Base-by-base conservation (phyloP, 202 grass and related monocot genomes). In the Schoenoplectus triqueter region DNA sequence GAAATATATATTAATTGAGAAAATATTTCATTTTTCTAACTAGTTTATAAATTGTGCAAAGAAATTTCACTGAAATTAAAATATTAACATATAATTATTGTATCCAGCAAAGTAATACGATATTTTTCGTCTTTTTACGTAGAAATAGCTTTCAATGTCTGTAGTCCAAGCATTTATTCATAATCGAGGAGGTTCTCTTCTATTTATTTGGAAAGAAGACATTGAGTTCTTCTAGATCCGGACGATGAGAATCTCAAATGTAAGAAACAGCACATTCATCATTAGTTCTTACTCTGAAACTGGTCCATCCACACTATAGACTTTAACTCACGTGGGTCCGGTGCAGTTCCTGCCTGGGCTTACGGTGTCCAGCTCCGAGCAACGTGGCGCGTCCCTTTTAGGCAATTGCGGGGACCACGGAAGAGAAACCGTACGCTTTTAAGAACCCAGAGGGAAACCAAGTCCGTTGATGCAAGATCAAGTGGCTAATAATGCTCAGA, bases 211-310 rank as follows among this genome's bases (percentile, higher is more conserved):
- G 5, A 5, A 40, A 17, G 10, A 70, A 55, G 31, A 65, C 81
- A 83, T 83, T 48, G 46, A 65, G 64, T 81, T 70, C 21, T 21
- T 48, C 11, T 0, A 39, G n/a, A 46, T 19, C 50, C 80, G 21
- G 64, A 50, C 81, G 46, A 65, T 83, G 81, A 31, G 81, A 83
- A 70, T 83, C 81, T 47, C 47, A 83, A 69, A 69, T 62, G 77
- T 60, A 56, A 77, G 67, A 85, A 85, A 48, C 60, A 6, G 54
- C 83, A 60, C 50, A 85, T 62, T 74, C 49, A 14, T 77, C 54
- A 42, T 10, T 66, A 77, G 5, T 48, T 84, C 17, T 13, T 48
- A 47, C 54, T 56, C 39, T 57, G 13, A 19, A 31, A 77, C 2
- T 3, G 74, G 22, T 10, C 9, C 14, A 59, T 17, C 14, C 0